Base-by-base conservation (phyloP, 2,329 filamentous ascomycete species). In the Cordyceps sp. region DNA sequence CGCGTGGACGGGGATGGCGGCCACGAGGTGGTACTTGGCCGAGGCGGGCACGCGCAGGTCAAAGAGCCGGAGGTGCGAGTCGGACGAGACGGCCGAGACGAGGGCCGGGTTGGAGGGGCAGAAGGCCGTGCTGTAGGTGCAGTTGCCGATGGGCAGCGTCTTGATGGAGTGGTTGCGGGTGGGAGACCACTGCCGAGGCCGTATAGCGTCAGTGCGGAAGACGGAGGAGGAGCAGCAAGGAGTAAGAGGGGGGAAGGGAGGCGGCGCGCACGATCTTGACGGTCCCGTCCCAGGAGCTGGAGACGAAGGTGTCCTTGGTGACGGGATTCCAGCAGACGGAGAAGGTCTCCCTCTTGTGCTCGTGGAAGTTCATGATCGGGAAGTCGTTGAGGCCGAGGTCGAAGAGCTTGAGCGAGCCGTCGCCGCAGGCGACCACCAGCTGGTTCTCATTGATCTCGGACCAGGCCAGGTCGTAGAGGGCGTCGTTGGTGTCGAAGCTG, bases 401-500 rank as follows among this genome's bases (percentile, higher is more conserved):
- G 55, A 90, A 98, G 29, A 98, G 72, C 59, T 94, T 94, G 47
- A 98, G 69, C 33, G 82, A 88, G 34, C 90, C 90, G 58, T 98
- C 90, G 40, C 90, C 90, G 42, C 82, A 86, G 1, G 85, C 86
- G 2, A 79, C 78, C 15, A 93, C 69, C 32, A 94, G 63, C 59
- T 98, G 90, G 56, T 90, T 93, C 60, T 94, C 88, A 61, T 98
- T 86, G 43, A 84, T 73, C 61, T 98, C 90, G 14, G 85, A 93
- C 85, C 90, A 96, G 18, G 86, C 72, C 33, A 90, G 66, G 57
- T 98, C 90, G 57, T 93, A 98, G 41, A 96, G 78, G 28, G 86
- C 82, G 55, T 98, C 90, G 61, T 96, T 92, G 10, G 90, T 98
- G 49, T 94, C 88, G 60, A 88, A 98, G 50, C 81, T 88, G 42